These are phyloP conservation scores for Gynostemma pentaphyllum DNA, from an alignment of 306 rosid genomes.

Conservation along the genomic window DNA sequence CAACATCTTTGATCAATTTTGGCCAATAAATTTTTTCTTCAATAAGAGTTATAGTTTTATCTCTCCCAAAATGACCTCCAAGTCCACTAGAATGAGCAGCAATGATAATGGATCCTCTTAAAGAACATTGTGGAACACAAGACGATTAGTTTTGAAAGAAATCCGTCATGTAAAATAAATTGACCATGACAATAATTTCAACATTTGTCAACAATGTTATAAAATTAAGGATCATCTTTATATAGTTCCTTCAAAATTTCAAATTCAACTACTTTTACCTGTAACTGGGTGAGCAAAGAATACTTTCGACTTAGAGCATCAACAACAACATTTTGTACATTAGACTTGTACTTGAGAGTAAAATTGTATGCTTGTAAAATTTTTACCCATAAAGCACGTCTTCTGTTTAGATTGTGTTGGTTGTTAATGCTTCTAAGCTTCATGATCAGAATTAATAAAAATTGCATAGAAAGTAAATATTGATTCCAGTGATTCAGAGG, in stretches of 20 bases:
- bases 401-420: neutral
- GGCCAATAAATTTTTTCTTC: neutral
- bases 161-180: no score
- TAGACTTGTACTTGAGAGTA: neutral
- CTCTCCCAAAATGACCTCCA: neutral
- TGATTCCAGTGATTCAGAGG: neutral
- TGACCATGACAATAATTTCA: neutral
- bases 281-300: neutral
- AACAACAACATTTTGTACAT: neutral
- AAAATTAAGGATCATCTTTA: neutral
- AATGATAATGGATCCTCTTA: no score
- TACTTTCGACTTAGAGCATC: neutral
- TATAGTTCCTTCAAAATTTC: neutral
- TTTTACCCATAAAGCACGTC: neutral
- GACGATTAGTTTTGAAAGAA: no score
- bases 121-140: no score
- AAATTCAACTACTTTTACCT: neutral
- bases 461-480: neutral
- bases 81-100: no score
- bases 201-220: no score
- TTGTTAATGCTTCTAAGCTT: neutral
- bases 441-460: neutral
- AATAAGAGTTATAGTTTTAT: neutral
- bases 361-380: neutral
- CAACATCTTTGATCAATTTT: neutral